Evolutionary conservation across 2,329 filamentous ascomycete genomes (phyloP), one percentile per base, ranked within the genome.

Genomic region (Diaporthe sp.): DNA sequence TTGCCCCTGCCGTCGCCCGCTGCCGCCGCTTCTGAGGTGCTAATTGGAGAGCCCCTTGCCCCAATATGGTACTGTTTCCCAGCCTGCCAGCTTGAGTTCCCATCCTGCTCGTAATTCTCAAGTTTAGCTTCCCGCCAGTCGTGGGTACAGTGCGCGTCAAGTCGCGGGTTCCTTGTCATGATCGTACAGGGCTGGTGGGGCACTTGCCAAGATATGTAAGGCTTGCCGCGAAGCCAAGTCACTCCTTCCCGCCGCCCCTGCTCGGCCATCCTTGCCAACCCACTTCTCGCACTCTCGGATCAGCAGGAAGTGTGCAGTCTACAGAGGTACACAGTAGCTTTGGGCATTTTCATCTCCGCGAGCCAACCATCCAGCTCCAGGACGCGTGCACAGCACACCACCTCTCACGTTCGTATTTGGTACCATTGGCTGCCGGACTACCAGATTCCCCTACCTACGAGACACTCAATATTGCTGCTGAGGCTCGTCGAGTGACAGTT

Each of bases 121-220:
- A 22, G 34, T 70, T 70, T 70, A 70, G 65, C 65, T 70, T 70
- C 65, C 46, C 65, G 34, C 65, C 65, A 70, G 65, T 42, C 65
- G 46, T 55, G 65, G 65, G 19, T 70, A 70, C 65, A 70, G 65
- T 70, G 65, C 65, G 65, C 65, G 65, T 70, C n/a, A 70, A 51
- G 65, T 70, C 34, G 65, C 46, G 49, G 34, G 46, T 34, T 34
- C 65, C 65, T 28, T 70, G 65, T 55, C 65, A 8, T 9, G 15
- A 17, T 39, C 49, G 34, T n/a, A 70, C 65, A 68, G 46, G n/a
- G 46, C 34, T 28, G 10, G 65, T 70, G 65, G 72, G 49, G 60
- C 58, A 73, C 72, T 73, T 73, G 60, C 60, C 72, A 53, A 58
- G 60, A 17, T 2, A 1, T 42, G 60, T 65, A 57, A 28, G 53